Evolutionary conservation across 1,284 basidiomycete species (phyloP), one percentile per base, ranked within the genome.

Genomic region (Malassezia japonica): DNA sequence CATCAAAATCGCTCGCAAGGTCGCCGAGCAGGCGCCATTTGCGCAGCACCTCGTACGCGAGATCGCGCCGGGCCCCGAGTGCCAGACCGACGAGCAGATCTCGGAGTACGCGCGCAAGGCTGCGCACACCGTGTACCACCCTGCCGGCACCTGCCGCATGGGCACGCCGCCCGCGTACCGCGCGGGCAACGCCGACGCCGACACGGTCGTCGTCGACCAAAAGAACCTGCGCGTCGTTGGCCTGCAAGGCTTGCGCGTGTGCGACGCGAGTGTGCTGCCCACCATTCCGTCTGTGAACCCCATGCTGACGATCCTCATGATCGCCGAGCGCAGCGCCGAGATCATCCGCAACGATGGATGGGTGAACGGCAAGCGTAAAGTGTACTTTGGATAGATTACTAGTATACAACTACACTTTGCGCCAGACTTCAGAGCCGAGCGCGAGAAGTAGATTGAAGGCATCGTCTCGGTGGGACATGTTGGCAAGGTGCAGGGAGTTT

Each of bases 1-100:
- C 20, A 67, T 79, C 57, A 81, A 81, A 57, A 79, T 77, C 55
- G 73, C 74, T 4, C 66, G 78, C 16, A 74, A 69, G 37, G 68
- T 81, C 32, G 70, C 73, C 0, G 51, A 76, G 12, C 74, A 74
- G 7, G 72, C 75, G 36, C 79, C 79, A 0, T 75, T 79, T 62
- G 63, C 64, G 35, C 51, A 66, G 45, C 71, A 73, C 47, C 55
- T 74, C 3, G 53, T 74, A 52, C 65, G 83, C 70, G 73, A 74
- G 45, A 52, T 74, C 6, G 73, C 73, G 3, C 73, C 73, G 1
- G 73, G 73, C 8, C 69, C 73, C 28, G 35, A 44, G n/a, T 56
- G 72, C 25, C 62, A 67, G 46, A 51, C 59, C 7, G 73, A 74
- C 56, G 68, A 64, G 33, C 64, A 68, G 20, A 52, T 74, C 27